Evolutionary conservation across 371 early-diverging fungal genomes (phyloP), one percentile per base, ranked within the genome.

Genomic region (Rhizopus delemar): DNA sequence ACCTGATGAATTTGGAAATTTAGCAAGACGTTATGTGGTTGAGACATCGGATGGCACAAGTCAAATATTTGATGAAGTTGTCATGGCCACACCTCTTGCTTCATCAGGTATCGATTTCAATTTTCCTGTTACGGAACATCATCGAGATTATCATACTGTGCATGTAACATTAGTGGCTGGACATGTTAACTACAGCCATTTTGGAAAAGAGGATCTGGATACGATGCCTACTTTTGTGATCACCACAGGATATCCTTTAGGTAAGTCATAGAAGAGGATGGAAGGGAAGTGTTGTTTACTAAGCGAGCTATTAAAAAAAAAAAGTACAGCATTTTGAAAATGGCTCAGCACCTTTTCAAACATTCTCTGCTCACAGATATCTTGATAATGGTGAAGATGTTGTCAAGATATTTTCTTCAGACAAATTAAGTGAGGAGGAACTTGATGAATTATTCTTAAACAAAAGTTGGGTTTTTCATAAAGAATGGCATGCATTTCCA

Each of bases 401-500:
- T 0, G 69, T 75, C 57, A 84, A 84, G 59, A 78, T 89, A 59
- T 91, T 89, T 56, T 83, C 84, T 9, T 57, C 69, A 0, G 45
- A 69, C 12, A 52, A 60, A 1, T 13, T 85, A 7, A 36, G 56
- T 5, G 77, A 81, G 0, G 73, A 77, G 5, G 41, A 69, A n/a
- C 67, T 86, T 15, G 76, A 77, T 63, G 45, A 63, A 13, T 36
- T 86, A 32, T 86, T 83, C 34, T 28, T 53, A 4, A 73, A 70
- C 46, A 68, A 77, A 29, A 82, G 80, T 6, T 86, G 85, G 85
- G 78, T 78, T 11, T 73, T 71, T 45, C 72, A 73, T 32, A 83
- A 84, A 56, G 70, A 59, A 22, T 91, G 91, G 91, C 78, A 85
- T 33, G 83, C 88, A 5, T 91, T 89, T 46, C 91, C 91, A 7